Evolutionary conservation across 169 alveolate species (phyloP), one percentile per base, ranked within the genome.

Genomic region (Babesia sp.): DNA sequence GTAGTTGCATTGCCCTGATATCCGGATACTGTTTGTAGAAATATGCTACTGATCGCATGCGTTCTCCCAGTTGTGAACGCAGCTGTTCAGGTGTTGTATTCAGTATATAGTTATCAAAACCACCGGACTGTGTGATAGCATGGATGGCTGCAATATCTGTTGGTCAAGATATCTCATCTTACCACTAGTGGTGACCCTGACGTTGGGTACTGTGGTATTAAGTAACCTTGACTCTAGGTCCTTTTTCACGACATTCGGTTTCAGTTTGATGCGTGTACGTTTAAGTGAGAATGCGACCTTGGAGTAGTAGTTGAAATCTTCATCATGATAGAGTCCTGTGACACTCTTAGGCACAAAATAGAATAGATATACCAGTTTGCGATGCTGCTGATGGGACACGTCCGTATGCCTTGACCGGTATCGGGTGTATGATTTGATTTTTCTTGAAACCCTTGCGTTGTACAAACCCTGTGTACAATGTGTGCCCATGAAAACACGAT

Each of bases 321-420:
- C 96, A 77, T 93, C 95, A 64, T 91, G 95, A 69, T 85, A 93
- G 37, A 93, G 83, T 39, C 91, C 92, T 80, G 53, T 41, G 28
- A 31, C 26, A 36, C 28, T 24, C 28, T 31, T 46, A 28, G 34
- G 2, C 24, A 11, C 28, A 3, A 45, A 51, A 11, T 34, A 6
- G 29, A 4, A n/a, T 16, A 28, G 16, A 22, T 29, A 14, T 59
- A 80, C 93, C 93, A 26, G 93, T 91, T 78, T 91, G 95, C 36
- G 95, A 90, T 20, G 96, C 92, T n/a, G 94, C 94, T 14, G 95
- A 87, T 22, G 96, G 96, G 24, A 79, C 89, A 48, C 96, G 64
- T 22, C 94, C 96, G 74, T 92, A 92, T 18, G 95, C 94, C 77
- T 92, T 92, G 28, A 91, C 96, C 56, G 96, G 96, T n/a, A 92